Conservation (phyloP, 352 stramenopile genomes). For the Albugo candida region DNA sequence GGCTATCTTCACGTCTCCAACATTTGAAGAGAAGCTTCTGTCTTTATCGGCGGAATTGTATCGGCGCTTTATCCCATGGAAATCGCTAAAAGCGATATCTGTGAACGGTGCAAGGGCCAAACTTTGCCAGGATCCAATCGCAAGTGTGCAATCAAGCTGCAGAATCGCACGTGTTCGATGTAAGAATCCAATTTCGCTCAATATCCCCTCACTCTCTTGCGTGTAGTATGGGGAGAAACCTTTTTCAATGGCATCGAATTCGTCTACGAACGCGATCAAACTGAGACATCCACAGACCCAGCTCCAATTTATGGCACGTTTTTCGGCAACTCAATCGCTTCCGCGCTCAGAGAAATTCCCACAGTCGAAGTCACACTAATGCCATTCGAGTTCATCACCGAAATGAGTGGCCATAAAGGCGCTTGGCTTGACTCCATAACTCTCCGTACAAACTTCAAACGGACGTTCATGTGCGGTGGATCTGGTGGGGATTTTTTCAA, state of each 20-base stretch:
- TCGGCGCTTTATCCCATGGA: conserved; percentile 20
- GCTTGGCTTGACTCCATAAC: conserved; percentile 53
- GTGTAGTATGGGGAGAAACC: conserved; percentile 41
- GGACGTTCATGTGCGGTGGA: conserved; percentile 27
- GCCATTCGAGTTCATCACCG: conserved; percentile 23
- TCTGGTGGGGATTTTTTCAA: conserved; percentile 35
- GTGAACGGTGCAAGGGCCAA: conserved; percentile 13
- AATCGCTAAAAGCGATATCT: conserved; percentile 23
- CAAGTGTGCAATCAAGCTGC: neutral
- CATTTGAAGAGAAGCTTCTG: too few species aligned
- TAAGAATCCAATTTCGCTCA: neutral
- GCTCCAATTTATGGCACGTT: conserved; percentile 10
- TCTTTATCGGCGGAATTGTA: conserved; percentile 12
- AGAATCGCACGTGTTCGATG: neutral
- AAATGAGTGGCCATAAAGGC: conserved; percentile 36
- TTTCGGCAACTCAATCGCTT: conserved; percentile 27
- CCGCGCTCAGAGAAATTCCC: conserved; percentile 10
- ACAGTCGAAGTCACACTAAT: conserved; percentile 20
- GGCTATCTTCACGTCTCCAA: too few species aligned
- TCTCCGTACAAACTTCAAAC: conserved; percentile 48
- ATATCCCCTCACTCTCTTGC: too few species aligned
- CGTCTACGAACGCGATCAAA: conserved; percentile 17
- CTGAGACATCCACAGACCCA: neutral
- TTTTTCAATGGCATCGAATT: conserved; percentile 56
- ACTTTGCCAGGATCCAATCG: conserved; percentile 9